Base-by-base conservation (phyloP, 1,284 basidiomycete species). In the Ustilago esculenta region DNA sequence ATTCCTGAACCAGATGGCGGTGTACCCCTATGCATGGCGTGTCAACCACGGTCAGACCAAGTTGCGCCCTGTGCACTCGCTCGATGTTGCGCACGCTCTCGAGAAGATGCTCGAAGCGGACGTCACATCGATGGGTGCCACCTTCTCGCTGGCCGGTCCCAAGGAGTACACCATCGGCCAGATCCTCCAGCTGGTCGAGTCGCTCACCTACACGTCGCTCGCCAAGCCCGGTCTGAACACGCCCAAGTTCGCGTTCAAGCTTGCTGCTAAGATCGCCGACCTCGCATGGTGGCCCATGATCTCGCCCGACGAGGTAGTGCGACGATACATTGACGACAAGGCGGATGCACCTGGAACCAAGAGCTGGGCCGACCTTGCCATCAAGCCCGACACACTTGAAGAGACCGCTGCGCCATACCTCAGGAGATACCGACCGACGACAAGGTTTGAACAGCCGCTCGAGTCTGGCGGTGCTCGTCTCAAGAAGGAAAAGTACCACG, bases 1-100 rank as follows among this genome's bases (percentile, higher is more conserved):
- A 82, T 85, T 98, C 52, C 83, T 98, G 79, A 96, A 92, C 83
- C 93, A 92, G 82, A 92, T 97, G 83, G 90, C 92, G 44, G 92
- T 88, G 74, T 95, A 90, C 87, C 91, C 95, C n/a, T 90, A 92
- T 71, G 90, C 92, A 85, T 97, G 90, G 92, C 91, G 92, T 82
- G 87, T 98, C 69, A 98, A 98, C 85, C 84, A 90, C 75, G 91
- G 88, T 45, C 84, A 90, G 82, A 95, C 95, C 20, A 89, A 88
- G 84, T 88, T 92, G 82, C 90, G 92, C 33, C 95, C 96, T 2
- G 91, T 91, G 34, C 94, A 98, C 87, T 90, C 93, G 41, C 83
- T 96, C 76, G 94, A 99, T 80, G 92, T 98, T 51, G 95, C 95
- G 5, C 89, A 94, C 83, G 95, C 90, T 10, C 87, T 98, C 57